These are phyloP conservation scores for Medakamo hakoo DNA, from an alignment of 139 green algal genomes.

Conservation along the genomic window DNA sequence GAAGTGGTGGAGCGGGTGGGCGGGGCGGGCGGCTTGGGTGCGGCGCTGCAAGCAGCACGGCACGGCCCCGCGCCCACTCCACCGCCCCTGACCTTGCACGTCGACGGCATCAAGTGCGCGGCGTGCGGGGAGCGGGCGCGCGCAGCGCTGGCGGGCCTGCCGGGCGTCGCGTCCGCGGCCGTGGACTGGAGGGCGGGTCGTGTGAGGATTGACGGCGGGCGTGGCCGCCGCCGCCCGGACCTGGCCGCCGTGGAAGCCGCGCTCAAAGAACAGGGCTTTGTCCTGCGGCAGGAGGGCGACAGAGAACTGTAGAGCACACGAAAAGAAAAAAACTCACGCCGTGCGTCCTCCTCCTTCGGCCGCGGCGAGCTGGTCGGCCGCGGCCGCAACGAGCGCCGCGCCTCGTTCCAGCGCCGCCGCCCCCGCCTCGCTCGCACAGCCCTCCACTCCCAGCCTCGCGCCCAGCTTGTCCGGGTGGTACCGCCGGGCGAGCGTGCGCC, in stretches of 20 bases:
- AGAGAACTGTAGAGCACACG: too few relatives aligned
- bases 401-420: not conserved
- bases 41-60: not conserved
- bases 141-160: not conserved
- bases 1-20: not conserved
- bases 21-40: not conserved
- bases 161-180: not conserved
- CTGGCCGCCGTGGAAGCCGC: too few relatives aligned
- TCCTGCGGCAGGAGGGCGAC: too few relatives aligned
- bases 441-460: not conserved
- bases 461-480: not conserved
- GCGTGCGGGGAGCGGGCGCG: not conserved
- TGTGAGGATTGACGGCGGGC: not conserved
- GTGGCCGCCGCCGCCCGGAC: too few relatives aligned
- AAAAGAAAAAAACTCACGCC: too few relatives aligned
- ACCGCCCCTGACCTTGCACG: not conserved
- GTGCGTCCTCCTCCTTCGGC: too few relatives aligned
- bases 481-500: too few relatives aligned
- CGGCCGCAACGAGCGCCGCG: not conserved
- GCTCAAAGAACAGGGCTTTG: too few relatives aligned
- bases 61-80: too few relatives aligned
- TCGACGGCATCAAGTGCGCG: not conserved
- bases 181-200: not conserved
- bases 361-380: too few relatives aligned
- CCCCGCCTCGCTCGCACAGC: not conserved